These are phyloP conservation scores for Themeda triandra DNA, from an alignment of 176 grass and related monocot genomes.

Conservation along the genomic window DNA sequence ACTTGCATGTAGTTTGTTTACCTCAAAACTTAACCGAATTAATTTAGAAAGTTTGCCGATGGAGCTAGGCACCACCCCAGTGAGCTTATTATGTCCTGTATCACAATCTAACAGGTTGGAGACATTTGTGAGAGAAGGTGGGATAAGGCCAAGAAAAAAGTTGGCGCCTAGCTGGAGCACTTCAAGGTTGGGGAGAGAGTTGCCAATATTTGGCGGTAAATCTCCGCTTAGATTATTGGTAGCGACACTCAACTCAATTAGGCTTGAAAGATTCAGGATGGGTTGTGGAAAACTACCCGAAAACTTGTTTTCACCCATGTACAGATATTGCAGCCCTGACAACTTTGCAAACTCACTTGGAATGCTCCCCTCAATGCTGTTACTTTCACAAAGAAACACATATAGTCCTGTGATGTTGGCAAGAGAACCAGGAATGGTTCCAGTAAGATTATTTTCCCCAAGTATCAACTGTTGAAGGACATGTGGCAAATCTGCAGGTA, in stretches of 20 bases:
- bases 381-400: not conserved
- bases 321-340: not conserved
- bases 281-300: not conserved
- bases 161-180: accelerated
- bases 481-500: not conserved
- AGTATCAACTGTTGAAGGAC: not conserved
- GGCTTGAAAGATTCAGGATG: constrained; percentile 14
- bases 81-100: not conserved
- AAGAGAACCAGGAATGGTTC: not conserved
- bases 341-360: not conserved
- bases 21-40: not conserved
- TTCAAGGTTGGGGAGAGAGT: not conserved
- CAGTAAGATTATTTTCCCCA: not conserved
- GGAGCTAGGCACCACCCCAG: not conserved
- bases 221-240: not conserved
- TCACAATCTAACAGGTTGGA: accelerated
- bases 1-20: not conserved
- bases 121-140: not conserved
- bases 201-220: not conserved
- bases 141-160: not conserved
- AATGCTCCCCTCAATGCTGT: not conserved
- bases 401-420: not conserved
- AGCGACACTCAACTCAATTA: not conserved
- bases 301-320: not conserved
- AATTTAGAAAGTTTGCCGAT: not conserved